Evolutionary conservation across 768 basidiomycete genomes (phyloP), one percentile per base, ranked within the genome.

Genomic region (Suillus sp.): DNA sequence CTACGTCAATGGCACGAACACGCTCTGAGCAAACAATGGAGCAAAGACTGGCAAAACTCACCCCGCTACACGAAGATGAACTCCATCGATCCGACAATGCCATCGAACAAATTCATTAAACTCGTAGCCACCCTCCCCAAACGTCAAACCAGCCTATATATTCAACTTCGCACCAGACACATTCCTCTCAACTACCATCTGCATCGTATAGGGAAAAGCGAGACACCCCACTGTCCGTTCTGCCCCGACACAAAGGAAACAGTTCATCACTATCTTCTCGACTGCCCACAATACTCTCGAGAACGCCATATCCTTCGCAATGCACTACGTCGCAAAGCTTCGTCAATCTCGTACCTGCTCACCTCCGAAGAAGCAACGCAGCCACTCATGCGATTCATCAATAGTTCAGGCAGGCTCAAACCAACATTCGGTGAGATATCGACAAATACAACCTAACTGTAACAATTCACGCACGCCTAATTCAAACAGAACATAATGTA

Each of bases 111-210:
- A 2, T 57, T 45, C 37, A 22, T 34, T 11, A 69, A 65, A 57
- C 34, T 62, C 0, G 59, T 63, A 5, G 35, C 58, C 11, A 22
- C 37, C 0, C 40, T 75, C 2, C 59, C 61, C 0, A 48, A 67
- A 43, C 60, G 62, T 22, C 58, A 71, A 4, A 62, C 69, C 4
- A 69, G 71, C 50, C 32, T 78, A 3, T 48, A 78, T 0, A 64
- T 67, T 0, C 78, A 78, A 60, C 68, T 80, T 20, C 43, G 71
- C 1, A 73, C 73, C 1, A 72, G 71, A 1, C 78, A 79, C 51
- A 48, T 66, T 11, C 71, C 74, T 0, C 69, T 79, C 0, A 67
- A 72, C 25, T 54, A 68, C 11, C 69, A 79, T 65, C 73, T 80
- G 1, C 65, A 75, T 55, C 51, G 63, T 3, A 72, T 80, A 10